Conservation (phyloP, 208 protist genomes). For the Trypanosoma cruzi region DNA sequence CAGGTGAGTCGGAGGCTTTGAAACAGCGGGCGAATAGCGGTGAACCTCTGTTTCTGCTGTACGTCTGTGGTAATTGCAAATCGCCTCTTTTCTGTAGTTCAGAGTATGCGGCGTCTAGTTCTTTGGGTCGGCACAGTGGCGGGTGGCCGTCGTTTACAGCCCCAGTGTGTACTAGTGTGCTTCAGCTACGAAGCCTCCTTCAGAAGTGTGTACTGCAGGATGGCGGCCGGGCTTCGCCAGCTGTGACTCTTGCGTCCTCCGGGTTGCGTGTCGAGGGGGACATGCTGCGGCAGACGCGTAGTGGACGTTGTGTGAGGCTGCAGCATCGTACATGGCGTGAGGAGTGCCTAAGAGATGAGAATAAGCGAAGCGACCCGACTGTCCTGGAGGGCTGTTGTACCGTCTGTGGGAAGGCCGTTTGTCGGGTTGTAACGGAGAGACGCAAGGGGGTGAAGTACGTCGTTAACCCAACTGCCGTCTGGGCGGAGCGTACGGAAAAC, state of each 20-base stretch:
- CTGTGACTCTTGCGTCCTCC: slow-evolving; percentile 30
- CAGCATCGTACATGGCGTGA: slow-evolving; percentile 49
- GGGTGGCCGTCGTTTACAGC: slow-evolving; percentile 60
- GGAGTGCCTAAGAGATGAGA: slow-evolving; percentile 60
- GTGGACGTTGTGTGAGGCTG: slow-evolving; percentile 12
- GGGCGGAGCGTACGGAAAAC: not conserved
- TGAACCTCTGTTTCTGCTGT: slow-evolving; percentile 10
- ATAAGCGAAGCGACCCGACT: slow-evolving; percentile 50
- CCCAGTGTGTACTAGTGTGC: not conserved
- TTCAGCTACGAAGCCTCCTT: slow-evolving; percentile 32
- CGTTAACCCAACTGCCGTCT: slow-evolving; percentile 27
- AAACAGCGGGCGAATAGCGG: not conserved
- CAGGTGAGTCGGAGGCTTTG: slow-evolving; percentile 22
- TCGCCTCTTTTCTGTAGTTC: slow-evolving; percentile 36
- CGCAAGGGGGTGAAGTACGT: slow-evolving; percentile 29
- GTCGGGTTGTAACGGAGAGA: slow-evolving; percentile 42
- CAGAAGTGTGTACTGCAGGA: slow-evolving; percentile 27
- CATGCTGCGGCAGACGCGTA: slow-evolving; percentile 30
- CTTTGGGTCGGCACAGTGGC: slow-evolving; percentile 23
- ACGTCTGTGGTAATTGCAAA: slow-evolving; percentile 37
- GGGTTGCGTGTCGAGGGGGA: slow-evolving; percentile 63
- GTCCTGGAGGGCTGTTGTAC: slow-evolving; percentile 52
- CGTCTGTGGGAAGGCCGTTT: slow-evolving; percentile 46
- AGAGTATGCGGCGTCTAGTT: slow-evolving; percentile 15
- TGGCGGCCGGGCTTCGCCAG: slow-evolving; percentile 15